A percentile compares a stretch with the other conserved stretches of the same genome.
phyloP scores from a whole-genome alignment of 23 red algal genomes.

The Chondrus crispus region DNA sequence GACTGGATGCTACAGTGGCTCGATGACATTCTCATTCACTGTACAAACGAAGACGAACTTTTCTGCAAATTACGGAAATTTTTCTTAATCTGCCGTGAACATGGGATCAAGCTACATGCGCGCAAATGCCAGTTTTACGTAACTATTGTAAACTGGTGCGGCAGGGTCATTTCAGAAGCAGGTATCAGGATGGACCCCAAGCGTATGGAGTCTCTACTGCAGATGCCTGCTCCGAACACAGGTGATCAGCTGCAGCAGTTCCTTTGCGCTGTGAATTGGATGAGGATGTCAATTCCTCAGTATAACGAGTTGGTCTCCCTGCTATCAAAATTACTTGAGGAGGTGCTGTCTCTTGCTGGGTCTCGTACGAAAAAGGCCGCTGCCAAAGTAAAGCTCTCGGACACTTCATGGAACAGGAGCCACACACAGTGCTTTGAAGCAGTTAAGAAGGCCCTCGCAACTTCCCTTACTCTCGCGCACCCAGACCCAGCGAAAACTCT shows the following conservation, averaged over 20 bases:
- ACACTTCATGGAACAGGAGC: not conserved
- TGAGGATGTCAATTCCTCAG: not conserved
- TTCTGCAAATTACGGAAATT: not conserved
- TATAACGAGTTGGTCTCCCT: not conserved
- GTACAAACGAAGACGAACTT: not conserved
- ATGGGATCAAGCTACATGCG: not conserved
- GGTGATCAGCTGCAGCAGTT: not conserved
- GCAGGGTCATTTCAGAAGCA: not conserved
- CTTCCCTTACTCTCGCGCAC: not conserved
- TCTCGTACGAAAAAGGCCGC: not conserved
- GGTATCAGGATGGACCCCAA: not conserved
- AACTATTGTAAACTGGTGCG: not conserved
- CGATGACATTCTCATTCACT: not conserved
- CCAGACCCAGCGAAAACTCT: not conserved
- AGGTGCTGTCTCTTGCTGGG: not conserved
- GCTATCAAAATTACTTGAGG: conserved; percentile 2
- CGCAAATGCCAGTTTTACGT: not conserved
- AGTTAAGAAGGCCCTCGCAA: not conserved
- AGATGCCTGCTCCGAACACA: not conserved
- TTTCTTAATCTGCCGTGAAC: not conserved
- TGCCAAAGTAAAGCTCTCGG: not conserved
- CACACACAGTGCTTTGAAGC: not conserved
- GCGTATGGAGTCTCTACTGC: not conserved
- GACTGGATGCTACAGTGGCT: not conserved
- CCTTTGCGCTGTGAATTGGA: conserved; percentile 9